Evolutionary conservation across 2,329 filamentous ascomycete species (phyloP).

Genomic region (Talaromyces sp.): DNA sequence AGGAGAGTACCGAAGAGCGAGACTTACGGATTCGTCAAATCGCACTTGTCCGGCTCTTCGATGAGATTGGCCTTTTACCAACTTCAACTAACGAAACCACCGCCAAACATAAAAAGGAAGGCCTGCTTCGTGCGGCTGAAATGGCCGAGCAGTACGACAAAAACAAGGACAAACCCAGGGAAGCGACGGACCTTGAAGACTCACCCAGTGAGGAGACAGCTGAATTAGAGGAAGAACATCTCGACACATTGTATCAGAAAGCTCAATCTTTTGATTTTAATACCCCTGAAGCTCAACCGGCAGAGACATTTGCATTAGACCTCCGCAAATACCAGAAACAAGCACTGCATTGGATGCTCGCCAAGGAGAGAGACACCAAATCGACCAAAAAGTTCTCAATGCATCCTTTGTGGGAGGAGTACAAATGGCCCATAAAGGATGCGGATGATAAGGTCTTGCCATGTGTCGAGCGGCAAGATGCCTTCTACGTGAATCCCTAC

Average conservation of each 20-base stretch:
- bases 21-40: slow-evolving; percentile 79
- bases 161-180: slow-evolving; percentile 46
- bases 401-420: slow-evolving; percentile 98
- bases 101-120: slow-evolving; percentile 75
- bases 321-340: slow-evolving; percentile 94
- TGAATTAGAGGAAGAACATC: slow-evolving; percentile 90
- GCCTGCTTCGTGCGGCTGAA: slow-evolving; percentile 81
- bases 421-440: slow-evolving; percentile 82
- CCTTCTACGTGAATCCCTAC: slow-evolving; percentile 96
- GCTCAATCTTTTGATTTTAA: slow-evolving; percentile 95
- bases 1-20: slow-evolving; percentile 82
- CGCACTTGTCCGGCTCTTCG: slow-evolving; percentile 80
- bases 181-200: slow-evolving; percentile 39
- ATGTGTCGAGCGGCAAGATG: slow-evolving; percentile 59
- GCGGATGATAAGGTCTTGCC: slow-evolving; percentile 76
- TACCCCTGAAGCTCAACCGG: slow-evolving; percentile 81
- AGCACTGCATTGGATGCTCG: slow-evolving; percentile 92
- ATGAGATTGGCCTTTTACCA: slow-evolving; percentile 81
- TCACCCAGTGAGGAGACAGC: slow-evolving; percentile 76
- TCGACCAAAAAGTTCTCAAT: slow-evolving; percentile 73
- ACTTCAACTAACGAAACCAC: slow-evolving; percentile 69
- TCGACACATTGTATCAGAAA: slow-evolving; percentile 90
- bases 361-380: slow-evolving; percentile 80
- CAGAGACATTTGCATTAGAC: slow-evolving; percentile 74
- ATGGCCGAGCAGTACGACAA: slow-evolving; percentile 71